Evolutionary conservation across 805 yeast species (phyloP).

Genomic region (Jamesozyma jinghongensis): DNA sequence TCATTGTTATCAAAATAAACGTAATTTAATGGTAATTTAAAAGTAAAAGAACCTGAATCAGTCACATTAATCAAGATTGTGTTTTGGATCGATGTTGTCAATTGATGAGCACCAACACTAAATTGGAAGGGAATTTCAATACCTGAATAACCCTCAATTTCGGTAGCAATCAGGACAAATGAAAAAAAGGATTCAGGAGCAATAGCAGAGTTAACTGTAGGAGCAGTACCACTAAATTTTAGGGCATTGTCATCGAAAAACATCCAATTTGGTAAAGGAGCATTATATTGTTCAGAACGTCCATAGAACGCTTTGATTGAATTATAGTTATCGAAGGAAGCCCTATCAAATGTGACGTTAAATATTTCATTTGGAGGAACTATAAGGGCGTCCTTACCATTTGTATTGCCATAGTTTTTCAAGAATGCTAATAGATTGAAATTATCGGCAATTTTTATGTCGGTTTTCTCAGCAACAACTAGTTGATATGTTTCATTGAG

Average conservation of each 20-base stretch:
- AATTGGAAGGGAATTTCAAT: constrained; percentile 61
- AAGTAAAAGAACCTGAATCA: constrained; percentile 43
- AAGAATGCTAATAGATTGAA: constrained; percentile 40
- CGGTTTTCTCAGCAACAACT: constrained; percentile 48
- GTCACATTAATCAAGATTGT: constrained; percentile 59
- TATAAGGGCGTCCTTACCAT: constrained; percentile 68
- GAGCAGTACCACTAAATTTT: constrained; percentile 80
- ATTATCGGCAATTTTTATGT: constrained; percentile 36
- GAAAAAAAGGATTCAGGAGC: constrained; percentile 77
- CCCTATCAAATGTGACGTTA: constrained; percentile 50
- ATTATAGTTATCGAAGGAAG: constrained; percentile 48
- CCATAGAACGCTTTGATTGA: constrained; percentile 56
- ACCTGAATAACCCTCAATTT: constrained; percentile 64
- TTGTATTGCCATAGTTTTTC: constrained; percentile 58
- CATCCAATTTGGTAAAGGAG: constrained; percentile 90
- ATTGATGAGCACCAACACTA: constrained; percentile 79
- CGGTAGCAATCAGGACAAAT: constrained; percentile 71
- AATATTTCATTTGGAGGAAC: constrained; percentile 62
- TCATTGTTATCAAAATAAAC: constrained; percentile 55
- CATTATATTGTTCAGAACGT: constrained; percentile 56
- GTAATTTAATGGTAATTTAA: constrained; percentile 51
- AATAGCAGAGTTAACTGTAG: constrained; percentile 70
- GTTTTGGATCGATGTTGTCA: constrained; percentile 56
- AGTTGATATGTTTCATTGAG: constrained; percentile 45
- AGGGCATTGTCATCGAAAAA: constrained; percentile 51